These are phyloP conservation scores for Chaetomium sp. DNA, from an alignment of 2,329 filamentous ascomycete species.

Conservation along the genomic window DNA sequence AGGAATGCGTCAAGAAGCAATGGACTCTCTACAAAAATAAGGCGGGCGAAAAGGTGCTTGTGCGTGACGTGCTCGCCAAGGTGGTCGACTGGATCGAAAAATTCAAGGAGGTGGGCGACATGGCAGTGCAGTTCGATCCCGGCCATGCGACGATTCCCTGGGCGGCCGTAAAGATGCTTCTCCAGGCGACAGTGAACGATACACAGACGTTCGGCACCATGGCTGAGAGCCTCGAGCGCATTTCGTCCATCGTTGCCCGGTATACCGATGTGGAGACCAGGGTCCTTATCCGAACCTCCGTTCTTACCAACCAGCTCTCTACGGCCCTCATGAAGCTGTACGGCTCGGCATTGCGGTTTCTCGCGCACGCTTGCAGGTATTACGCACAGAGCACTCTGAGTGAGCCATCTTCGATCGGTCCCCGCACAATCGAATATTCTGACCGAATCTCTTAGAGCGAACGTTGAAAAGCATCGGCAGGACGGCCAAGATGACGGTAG, in stretches of 20 bases:
- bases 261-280: no score
- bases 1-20: background rate
- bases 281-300: no score
- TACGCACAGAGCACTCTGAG: no score
- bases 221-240: background rate
- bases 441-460: no score
- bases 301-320: no score
- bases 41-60: background rate
- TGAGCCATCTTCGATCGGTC: no score
- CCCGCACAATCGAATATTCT: no score
- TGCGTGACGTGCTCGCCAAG: background rate
- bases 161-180: background rate
- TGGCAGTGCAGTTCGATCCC: background rate
- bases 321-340: no score
- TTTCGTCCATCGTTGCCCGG: background rate
- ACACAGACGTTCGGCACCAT: background rate
- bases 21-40: background rate
- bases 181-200: background rate
- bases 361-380: no score
- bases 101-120: background rate
- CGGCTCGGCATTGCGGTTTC: no score
- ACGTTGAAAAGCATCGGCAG: no score
- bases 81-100: background rate
- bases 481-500: no score
- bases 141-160: background rate